Evolutionary conservation across 2,329 filamentous ascomycete species (phyloP).

Genomic region (Cytospora piceicola): DNA sequence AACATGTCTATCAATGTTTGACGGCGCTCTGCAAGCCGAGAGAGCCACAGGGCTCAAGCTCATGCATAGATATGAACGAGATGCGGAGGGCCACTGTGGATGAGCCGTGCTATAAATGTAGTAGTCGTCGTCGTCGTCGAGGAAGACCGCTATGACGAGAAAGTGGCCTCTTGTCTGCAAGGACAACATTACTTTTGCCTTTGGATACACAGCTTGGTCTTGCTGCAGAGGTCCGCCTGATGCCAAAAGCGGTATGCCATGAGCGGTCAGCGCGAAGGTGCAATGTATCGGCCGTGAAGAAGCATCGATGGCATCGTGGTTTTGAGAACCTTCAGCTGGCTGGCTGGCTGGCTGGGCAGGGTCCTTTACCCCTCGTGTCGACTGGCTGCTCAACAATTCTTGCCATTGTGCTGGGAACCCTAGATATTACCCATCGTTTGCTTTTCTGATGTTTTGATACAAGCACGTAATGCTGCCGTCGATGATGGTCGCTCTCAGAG

Average conservation of each 20-base stretch:
- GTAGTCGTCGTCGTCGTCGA: not conserved
- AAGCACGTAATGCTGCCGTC: too few relatives aligned
- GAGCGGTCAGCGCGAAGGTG: not conserved
- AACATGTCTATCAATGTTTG: conserved; percentile 9
- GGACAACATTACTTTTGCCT: not conserved
- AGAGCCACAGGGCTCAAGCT: conserved; percentile 20
- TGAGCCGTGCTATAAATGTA: not conserved
- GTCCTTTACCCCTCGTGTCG: not conserved
- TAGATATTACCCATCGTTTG: not conserved
- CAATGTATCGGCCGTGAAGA: not conserved
- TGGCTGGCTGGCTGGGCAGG: not conserved
- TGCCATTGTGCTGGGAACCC: not conserved
- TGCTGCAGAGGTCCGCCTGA: not conserved
- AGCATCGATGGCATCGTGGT: not conserved
- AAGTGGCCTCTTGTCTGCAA: not conserved
- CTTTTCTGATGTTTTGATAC: not conserved
- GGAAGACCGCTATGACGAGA: not conserved
- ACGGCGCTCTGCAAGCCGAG: conserved; percentile 19
- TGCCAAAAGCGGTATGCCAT: too few relatives aligned
- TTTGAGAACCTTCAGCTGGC: not conserved
- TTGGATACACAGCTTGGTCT: not conserved
- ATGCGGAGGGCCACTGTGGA: not conserved
- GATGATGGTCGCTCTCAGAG: too few relatives aligned
- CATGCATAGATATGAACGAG: conserved; percentile 7
- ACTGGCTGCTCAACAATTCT: not conserved